These are phyloP conservation scores for Aspergillus aculeatinus DNA, from an alignment of 2,329 filamentous ascomycete species.

Conservation along the genomic window DNA sequence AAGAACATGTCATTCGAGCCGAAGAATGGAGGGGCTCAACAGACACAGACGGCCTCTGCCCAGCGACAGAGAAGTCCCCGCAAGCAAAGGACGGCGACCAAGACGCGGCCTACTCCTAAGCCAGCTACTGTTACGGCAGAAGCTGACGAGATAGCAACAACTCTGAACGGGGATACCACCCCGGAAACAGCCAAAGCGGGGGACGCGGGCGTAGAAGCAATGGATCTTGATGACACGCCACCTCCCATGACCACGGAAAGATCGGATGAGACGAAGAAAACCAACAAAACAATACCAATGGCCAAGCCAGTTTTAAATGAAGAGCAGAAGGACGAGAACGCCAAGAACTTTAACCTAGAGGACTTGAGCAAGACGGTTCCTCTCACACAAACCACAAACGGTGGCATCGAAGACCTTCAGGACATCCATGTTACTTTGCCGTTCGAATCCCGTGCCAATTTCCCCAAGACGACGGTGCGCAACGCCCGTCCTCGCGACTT, in stretches of 20 bases:
- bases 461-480: constrained; percentile 43
- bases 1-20: constrained; percentile 35
- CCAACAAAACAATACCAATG: not conserved
- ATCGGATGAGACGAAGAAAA: constrained; percentile 9
- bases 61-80: constrained; percentile 34
- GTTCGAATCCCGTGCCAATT: constrained; percentile 55
- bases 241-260: constrained; percentile 18
- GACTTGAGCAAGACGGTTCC: constrained; percentile 53
- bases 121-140: constrained; percentile 40
- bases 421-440: constrained; percentile 57
- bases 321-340: constrained; percentile 8
- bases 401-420: constrained; percentile 54
- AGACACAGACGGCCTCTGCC: constrained; percentile 20
- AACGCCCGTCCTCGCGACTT: constrained; percentile 40
- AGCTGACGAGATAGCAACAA: constrained; percentile 39
- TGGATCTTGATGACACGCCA: constrained; percentile 48
- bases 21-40: constrained; percentile 27
- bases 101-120: constrained; percentile 31
- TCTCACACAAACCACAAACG: constrained; percentile 46
- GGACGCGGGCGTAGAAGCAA: constrained; percentile 38
- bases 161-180: constrained; percentile 24
- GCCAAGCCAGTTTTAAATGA: constrained; percentile 10
- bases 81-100: constrained; percentile 32
- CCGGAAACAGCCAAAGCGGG: constrained; percentile 17
- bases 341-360: constrained; percentile 46